These are phyloP conservation scores for Cylindrotheca fusiformis DNA, from an alignment of 108 stramenopile species.

Conservation along the genomic window DNA sequence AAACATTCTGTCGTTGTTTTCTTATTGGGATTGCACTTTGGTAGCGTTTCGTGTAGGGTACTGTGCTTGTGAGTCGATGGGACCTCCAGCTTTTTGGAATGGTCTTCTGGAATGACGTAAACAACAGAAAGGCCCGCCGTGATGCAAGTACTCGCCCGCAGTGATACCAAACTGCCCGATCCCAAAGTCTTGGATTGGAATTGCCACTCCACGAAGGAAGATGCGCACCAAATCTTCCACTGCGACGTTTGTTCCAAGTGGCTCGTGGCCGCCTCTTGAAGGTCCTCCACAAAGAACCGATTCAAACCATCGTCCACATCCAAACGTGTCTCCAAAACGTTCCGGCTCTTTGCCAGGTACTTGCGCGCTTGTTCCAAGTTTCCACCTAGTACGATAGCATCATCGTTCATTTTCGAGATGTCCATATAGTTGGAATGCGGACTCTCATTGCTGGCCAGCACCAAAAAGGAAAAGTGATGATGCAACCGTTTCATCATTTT, in stretches of 20 bases:
- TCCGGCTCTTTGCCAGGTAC: conserved; percentile 2
- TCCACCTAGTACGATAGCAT: conserved; percentile 3
- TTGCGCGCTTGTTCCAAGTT: conserved; percentile 1
- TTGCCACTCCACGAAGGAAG: conserved; percentile 35
- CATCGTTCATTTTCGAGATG: neutral
- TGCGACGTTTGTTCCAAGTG: neutral
- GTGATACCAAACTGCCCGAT: conserved; percentile 3
- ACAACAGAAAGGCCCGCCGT: conserved; percentile 59
- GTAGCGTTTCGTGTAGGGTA: conserved; percentile 26
- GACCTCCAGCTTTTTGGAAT: conserved; percentile 7
- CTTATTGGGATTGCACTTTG: conserved; percentile 15
- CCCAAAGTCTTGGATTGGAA: conserved; percentile 1
- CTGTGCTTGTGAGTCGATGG: conserved; percentile 28
- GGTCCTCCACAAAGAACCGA: conserved; percentile 36
- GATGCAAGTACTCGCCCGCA: conserved; percentile 28
- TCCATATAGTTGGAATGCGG: conserved; percentile 19
- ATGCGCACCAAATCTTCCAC: conserved; percentile 62
- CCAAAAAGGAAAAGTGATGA: conserved; percentile 12
- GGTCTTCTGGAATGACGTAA: conserved; percentile 24
- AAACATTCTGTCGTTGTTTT: conserved; percentile 25
- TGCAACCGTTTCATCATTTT: conserved; percentile 19
- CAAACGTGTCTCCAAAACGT: conserved; percentile 54
- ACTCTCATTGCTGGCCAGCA: conserved; percentile 48
- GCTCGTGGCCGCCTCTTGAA: conserved; percentile 40
- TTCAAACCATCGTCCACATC: conserved; percentile 71